Evolutionary conservation across 345 rosid species (phyloP).

Genomic region (Citrus maxima): DNA sequence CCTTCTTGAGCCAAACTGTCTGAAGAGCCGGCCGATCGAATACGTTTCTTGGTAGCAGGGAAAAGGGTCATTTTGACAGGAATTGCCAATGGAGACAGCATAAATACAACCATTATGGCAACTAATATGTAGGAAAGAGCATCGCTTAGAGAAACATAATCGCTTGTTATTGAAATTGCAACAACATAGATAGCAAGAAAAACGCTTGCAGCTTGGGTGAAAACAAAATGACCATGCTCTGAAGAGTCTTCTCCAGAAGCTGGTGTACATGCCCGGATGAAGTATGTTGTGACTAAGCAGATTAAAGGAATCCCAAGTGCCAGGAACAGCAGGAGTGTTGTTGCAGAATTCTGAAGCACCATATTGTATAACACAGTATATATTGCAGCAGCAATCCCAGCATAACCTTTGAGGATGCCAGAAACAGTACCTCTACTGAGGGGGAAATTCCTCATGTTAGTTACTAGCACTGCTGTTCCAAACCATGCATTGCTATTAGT

Average conservation of each 20-base stretch:
- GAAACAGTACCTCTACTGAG: conserved; percentile 77
- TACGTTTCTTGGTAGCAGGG: conserved; percentile 43
- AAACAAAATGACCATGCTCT: conserved; percentile 66
- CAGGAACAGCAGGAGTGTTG: conserved; percentile 60
- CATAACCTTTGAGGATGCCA: conserved; percentile 84
- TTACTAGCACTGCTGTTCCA: conserved; percentile 82
- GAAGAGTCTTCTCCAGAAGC: conserved; percentile 88
- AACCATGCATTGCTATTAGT: conserved; percentile 85
- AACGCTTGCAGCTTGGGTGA: conserved; percentile 63
- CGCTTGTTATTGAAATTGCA: conserved; percentile 45
- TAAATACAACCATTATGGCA: conserved; percentile 52
- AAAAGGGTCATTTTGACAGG: conserved; percentile 94
- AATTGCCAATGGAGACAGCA: conserved; percentile 78
- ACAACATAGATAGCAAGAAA: conserved; percentile 70
- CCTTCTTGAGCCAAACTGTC: conserved; percentile 48
- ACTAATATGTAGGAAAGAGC: conserved; percentile 48
- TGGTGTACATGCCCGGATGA: conserved; percentile 77
- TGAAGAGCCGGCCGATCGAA: conserved; percentile 50
- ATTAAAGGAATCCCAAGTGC: conserved; percentile 71
- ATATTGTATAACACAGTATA: conserved; percentile 71
- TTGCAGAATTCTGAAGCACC: conserved; percentile 54
- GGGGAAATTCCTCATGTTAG: conserved; percentile 95
- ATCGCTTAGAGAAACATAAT: conserved; percentile 34
- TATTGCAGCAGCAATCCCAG: conserved; percentile 75
- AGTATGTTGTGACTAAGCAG: conserved; percentile 66